These are phyloP conservation scores for Sugiyamaella smithiae DNA, from an alignment of 805 yeast species.

Conservation along the genomic window DNA sequence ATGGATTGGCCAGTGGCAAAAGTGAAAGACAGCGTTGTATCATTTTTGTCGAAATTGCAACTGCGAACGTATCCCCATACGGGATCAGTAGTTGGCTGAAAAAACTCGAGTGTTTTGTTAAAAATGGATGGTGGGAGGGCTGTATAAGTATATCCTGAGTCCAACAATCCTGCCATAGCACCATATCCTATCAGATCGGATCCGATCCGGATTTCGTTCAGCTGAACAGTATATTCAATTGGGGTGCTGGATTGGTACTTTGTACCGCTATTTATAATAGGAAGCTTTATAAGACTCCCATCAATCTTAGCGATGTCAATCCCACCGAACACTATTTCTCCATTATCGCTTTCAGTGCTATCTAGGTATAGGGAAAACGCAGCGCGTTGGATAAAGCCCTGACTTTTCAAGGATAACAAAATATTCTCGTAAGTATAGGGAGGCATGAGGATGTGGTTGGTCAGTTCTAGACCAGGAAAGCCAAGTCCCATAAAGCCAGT, in stretches of 20 bases:
- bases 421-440: constrained; percentile 52
- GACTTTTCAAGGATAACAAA: constrained; percentile 55
- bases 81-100: constrained; percentile 7
- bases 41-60: constrained; percentile 14
- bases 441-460: constrained; percentile 3
- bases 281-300: constrained; percentile 38
- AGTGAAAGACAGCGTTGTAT: constrained; percentile 16
- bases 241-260: constrained; percentile 13
- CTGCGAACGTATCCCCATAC: constrained; percentile 22
- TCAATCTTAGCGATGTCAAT: constrained; percentile 42
- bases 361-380: constrained; percentile 50
- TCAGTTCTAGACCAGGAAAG: constrained; percentile 27
- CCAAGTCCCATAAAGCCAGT: constrained; percentile 50
- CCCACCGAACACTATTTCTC: constrained; percentile 46
- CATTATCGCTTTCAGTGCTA: constrained; percentile 31
- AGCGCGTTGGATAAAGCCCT: constrained; percentile 41
- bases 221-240: constrained; percentile 21
- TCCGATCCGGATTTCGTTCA: constrained; percentile 20
- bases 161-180: constrained; percentile 43
- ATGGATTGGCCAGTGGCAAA: constrained; percentile 24
- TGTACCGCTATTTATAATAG: constrained; percentile 27
- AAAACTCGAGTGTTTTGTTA: constrained; percentile 3
- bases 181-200: background rate
- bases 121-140: constrained; percentile 40
- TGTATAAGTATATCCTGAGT: constrained; percentile 52